These are phyloP conservation scores for Phytophthora kernoviae DNA, from an alignment of 352 stramenopile genomes.

Conservation along the genomic window DNA sequence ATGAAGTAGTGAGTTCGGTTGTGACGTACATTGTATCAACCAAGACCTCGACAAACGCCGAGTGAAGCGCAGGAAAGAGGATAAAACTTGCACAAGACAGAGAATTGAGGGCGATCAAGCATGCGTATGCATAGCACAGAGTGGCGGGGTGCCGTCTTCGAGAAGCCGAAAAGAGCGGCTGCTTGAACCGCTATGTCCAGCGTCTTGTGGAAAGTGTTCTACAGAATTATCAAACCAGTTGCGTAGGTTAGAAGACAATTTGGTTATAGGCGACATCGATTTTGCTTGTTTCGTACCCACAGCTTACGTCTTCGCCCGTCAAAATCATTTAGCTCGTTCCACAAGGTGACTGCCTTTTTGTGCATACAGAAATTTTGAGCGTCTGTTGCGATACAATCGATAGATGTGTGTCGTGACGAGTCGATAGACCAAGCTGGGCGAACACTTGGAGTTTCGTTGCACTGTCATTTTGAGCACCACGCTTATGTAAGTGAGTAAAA, in stretches of 20 bases:
- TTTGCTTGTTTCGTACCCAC: constrained; percentile 17
- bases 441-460: constrained; percentile 7
- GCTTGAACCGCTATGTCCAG: constrained; percentile 17
- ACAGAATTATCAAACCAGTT: background rate
- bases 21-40: constrained; percentile 28
- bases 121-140: constrained; percentile 13
- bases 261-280: no score
- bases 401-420: constrained; percentile 1
- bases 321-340: constrained; percentile 19
- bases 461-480: constrained; percentile 36
- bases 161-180: constrained; percentile 19
- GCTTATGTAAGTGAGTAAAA: constrained; percentile 27
- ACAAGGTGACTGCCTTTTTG: constrained; percentile 9
- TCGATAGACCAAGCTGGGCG: background rate
- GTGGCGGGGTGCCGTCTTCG: constrained; percentile 8
- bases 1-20: background rate
- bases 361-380: background rate
- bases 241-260: no score
- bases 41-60: constrained; percentile 28
- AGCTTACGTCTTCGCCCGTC: constrained; percentile 17
- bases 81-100: constrained; percentile 19
- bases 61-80: constrained; percentile 2
- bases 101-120: constrained; percentile 18
- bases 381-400: background rate
- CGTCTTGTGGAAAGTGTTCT: constrained; percentile 27